Evolutionary conservation across 371 early-diverging fungal genomes (phyloP).

Genomic region (Lichtheimia ramosa): DNA sequence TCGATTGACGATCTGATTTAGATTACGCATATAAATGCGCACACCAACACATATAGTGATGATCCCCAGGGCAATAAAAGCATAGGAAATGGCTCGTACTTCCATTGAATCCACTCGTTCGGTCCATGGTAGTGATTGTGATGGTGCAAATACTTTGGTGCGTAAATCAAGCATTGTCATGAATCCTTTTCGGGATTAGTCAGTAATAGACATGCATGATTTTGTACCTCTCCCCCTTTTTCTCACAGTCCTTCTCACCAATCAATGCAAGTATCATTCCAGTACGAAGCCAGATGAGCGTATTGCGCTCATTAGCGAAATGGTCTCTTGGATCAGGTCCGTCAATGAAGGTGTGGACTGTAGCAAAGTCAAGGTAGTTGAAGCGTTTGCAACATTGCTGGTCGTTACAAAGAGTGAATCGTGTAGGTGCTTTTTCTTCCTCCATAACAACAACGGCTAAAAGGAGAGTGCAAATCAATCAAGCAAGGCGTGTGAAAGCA

Average conservation of each 20-base stretch:
- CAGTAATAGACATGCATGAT: neutral
- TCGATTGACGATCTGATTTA: constrained; percentile 28
- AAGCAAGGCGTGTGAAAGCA: neutral
- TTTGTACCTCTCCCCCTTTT: neutral
- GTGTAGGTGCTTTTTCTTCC: constrained; percentile 25
- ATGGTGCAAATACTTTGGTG: constrained; percentile 35
- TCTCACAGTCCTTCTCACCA: constrained; percentile 15
- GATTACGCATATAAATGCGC: constrained; percentile 29
- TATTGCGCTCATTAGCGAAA: constrained; percentile 42
- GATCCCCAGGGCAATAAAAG: constrained; percentile 33
- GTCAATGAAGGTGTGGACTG: constrained; percentile 34
- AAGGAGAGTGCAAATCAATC: constrained; percentile 1
- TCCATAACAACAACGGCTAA: too few species aligned
- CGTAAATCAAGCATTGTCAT: constrained; percentile 33
- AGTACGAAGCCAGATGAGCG: constrained; percentile 38
- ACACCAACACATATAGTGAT: constrained; percentile 27
- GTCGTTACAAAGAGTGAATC: constrained; percentile 33
- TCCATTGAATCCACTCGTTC: constrained; percentile 13
- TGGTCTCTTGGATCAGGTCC: constrained; percentile 50
- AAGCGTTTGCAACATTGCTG: constrained; percentile 31
- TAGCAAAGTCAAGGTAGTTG: constrained; percentile 33
- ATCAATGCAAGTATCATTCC: constrained; percentile 31
- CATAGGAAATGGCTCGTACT: constrained; percentile 24
- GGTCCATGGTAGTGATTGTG: constrained; percentile 34
- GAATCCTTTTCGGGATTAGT: constrained; percentile 20